phyloP scores from a whole-genome alignment of 2,329 filamentous ascomycete species.

The Claviceps sp. region DNA sequence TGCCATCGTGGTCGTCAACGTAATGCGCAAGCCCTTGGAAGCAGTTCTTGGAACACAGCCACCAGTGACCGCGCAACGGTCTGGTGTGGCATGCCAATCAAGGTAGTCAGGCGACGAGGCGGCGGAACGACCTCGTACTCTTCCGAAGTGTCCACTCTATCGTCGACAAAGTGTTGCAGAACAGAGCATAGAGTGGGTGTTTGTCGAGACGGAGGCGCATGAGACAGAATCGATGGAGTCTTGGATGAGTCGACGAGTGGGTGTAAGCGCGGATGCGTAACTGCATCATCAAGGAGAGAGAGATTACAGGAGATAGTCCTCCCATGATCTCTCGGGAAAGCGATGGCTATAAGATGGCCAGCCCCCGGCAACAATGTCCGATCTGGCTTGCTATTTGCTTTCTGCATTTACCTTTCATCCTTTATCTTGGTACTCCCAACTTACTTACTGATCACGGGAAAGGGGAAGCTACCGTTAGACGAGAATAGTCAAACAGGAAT shows the following conservation, averaged over 20 bases:
- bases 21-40: not conserved
- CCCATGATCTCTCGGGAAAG: not conserved
- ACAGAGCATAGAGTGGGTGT: not conserved
- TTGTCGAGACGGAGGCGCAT: conserved; percentile 1
- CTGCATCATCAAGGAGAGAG: not conserved
- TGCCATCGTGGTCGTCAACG: not conserved
- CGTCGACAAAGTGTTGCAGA: not conserved
- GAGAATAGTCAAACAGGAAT: not conserved
- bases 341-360: conserved; percentile 2
- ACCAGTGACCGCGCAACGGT: not conserved
- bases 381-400: not conserved
- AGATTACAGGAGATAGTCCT: not conserved
- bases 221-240: not conserved
- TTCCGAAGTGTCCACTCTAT: conserved; percentile 2
- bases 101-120: conserved; percentile 5
- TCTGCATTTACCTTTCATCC: not conserved
- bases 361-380: not conserved
- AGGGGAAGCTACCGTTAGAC: not conserved
- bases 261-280: not conserved
- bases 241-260: not conserved
- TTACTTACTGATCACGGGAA: not conserved
- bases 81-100: conserved; percentile 1
- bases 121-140: conserved; percentile 8
- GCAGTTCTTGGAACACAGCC: not conserved
- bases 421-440: not conserved